phyloP scores from a whole-genome alignment of 2,329 filamentous ascomycete species.

The Penicillium frequentans region DNA sequence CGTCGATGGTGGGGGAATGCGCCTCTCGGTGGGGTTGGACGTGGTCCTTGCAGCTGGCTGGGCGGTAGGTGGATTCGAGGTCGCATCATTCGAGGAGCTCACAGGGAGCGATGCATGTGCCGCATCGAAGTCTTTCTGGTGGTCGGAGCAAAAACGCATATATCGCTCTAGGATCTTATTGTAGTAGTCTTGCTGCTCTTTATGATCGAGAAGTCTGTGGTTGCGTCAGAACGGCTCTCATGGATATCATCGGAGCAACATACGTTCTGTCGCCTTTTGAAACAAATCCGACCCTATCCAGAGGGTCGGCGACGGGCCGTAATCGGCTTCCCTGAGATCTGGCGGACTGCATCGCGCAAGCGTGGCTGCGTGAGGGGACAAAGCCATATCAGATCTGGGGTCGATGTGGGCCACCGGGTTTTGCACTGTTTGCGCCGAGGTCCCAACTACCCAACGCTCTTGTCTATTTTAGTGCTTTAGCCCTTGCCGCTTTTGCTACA shows the following conservation, averaged over 20 bases:
- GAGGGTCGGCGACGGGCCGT: slow-evolving; percentile 73
- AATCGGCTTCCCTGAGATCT: slow-evolving; percentile 49
- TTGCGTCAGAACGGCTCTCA: neutral
- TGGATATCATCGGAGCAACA: slow-evolving; percentile 2
- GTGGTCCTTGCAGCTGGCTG: slow-evolving; percentile 18
- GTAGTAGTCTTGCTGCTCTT: slow-evolving; percentile 82
- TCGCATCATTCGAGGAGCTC: slow-evolving; percentile 39
- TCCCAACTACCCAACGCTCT: slow-evolving; percentile 27
- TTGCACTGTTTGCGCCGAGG: slow-evolving; percentile 25
- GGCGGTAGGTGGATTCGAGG: slow-evolving; percentile 40
- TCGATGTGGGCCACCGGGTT: slow-evolving; percentile 7
- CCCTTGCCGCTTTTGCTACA: neutral
- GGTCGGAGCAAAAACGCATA: slow-evolving; percentile 80
- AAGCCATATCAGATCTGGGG: neutral
- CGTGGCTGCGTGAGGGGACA: slow-evolving; percentile 5
- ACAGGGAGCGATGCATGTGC: slow-evolving; percentile 67
- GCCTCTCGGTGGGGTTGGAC: slow-evolving; percentile 19
- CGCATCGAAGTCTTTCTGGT: slow-evolving; percentile 70
- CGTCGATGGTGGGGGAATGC: slow-evolving; percentile 50
- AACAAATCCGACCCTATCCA: slow-evolving; percentile 79
- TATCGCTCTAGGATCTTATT: slow-evolving; percentile 84
- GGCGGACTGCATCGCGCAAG: slow-evolving; percentile 17
- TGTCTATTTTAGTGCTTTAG: slow-evolving; percentile 3
- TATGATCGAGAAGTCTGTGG: slow-evolving; percentile 67
- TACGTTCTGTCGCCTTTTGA: slow-evolving; percentile 90